Conservation (phyloP, 192 early-diverging fungal species). For the Backusella parvicylindrica region DNA sequence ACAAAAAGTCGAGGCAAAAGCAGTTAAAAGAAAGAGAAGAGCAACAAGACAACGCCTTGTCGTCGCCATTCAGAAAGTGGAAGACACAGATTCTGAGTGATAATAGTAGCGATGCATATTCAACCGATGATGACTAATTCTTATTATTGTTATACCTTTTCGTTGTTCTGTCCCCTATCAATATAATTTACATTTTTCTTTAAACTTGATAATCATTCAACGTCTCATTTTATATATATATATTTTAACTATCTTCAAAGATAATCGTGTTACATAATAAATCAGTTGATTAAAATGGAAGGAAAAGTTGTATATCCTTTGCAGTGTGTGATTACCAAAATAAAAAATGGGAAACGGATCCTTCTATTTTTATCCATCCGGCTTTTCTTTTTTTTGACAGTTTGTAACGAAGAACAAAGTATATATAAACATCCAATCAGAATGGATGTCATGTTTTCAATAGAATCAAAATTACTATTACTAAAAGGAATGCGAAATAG, state of each 20-base stretch:
- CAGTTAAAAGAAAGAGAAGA: background rate
- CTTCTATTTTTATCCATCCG: background rate
- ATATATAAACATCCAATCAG: background rate
- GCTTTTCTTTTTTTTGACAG: background rate
- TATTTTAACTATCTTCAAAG: background rate
- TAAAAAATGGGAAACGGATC: background rate
- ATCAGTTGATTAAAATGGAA: background rate
- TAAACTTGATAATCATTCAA: background rate
- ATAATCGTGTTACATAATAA: background rate
- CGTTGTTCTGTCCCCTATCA: background rate
- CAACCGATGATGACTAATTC: background rate
- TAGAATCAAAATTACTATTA: background rate
- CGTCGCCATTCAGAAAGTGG: background rate
- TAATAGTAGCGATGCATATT: background rate
- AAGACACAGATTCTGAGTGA: background rate
- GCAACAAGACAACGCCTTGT: background rate
- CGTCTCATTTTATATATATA: background rate
- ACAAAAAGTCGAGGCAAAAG: background rate
- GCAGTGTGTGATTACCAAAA: background rate
- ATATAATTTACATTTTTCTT: background rate
- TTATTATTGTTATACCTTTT: background rate
- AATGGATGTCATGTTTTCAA: too few relatives aligned
- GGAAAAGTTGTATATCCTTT: background rate
- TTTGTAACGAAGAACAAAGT: background rate
- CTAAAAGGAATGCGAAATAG: too few relatives aligned